Conservation (phyloP, 192 early-diverging fungal species). For the Umbelopsis sp. region DNA sequence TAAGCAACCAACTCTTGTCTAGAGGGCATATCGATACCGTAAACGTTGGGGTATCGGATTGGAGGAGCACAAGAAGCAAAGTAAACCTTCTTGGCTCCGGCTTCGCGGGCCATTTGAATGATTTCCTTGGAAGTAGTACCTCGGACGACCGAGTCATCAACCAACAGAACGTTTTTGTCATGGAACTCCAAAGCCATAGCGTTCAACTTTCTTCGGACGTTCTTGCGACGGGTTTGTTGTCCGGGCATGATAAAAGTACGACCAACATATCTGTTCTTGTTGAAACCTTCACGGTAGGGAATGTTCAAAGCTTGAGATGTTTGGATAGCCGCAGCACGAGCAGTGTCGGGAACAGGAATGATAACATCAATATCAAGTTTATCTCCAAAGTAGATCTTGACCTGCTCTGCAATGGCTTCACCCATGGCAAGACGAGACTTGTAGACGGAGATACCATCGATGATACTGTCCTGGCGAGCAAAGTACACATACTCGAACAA, state of each 20-base stretch:
- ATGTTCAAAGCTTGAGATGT: constrained; percentile 87
- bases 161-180: constrained; percentile 95
- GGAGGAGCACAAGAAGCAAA: constrained; percentile 98
- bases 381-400: constrained; percentile 73
- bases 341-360: constrained; percentile 98
- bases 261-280: constrained; percentile 99
- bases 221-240: constrained; percentile 83
- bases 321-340: constrained; percentile 93
- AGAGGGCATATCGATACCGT: constrained; percentile 99
- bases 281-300: constrained; percentile 97
- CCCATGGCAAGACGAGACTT: constrained; percentile 97
- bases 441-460: constrained; percentile 99
- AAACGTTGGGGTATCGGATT: constrained; percentile 97
- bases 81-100: constrained; percentile 98
- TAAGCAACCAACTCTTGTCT: constrained; percentile 89
- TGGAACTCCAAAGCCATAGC: constrained; percentile 98
- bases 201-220: constrained; percentile 96
- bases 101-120: constrained; percentile 98
- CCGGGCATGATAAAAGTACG: constrained; percentile 99
- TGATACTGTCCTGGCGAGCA: constrained; percentile 97
- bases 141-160: constrained; percentile 99
- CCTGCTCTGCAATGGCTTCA: constrained; percentile 88
- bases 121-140: constrained; percentile 99
- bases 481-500: constrained; percentile 99
- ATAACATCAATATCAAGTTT: constrained; percentile 95